Conservation (phyloP, 1,139 yeast genomes). For the Petasospora fabianii region DNA sequence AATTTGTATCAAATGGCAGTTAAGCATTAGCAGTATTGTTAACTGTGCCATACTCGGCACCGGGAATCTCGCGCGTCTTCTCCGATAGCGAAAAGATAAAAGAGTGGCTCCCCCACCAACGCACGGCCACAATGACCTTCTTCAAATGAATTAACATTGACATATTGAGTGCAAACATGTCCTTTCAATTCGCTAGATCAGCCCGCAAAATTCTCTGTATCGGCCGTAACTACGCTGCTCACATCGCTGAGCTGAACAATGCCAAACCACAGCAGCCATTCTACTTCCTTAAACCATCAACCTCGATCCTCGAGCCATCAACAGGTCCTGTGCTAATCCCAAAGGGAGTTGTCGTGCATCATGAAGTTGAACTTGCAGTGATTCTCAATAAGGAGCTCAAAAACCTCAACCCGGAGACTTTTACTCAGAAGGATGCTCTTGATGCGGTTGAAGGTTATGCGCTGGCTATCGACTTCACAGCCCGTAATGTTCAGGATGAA, state of each 20-base stretch:
- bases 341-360: constrained; percentile 75
- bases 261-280: constrained; percentile 79
- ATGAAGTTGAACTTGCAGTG: constrained; percentile 90
- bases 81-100: too few relatives aligned
- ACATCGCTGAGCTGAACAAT: constrained; percentile 84
- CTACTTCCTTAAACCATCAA: constrained; percentile 83
- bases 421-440: constrained; percentile 64
- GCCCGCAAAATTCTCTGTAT: constrained; percentile 88
- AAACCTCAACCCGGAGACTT: constrained; percentile 52
- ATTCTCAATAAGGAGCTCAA: constrained; percentile 61
- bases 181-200: constrained; percentile 53
- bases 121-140: too few relatives aligned
- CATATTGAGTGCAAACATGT: too few relatives aligned
- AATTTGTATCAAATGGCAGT: too few relatives aligned
- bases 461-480: constrained; percentile 89
- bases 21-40: too few relatives aligned
- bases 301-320: constrained; percentile 49
- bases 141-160: too few relatives aligned
- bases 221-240: constrained; percentile 95
- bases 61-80: too few relatives aligned
- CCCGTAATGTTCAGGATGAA: constrained; percentile 91
- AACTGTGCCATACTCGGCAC: too few relatives aligned
- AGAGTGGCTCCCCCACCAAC: not conserved
- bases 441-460: constrained; percentile 83
- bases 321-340: constrained; percentile 82